These are phyloP conservation scores for Didymella pinodella DNA, from an alignment of 2,329 filamentous ascomycete species.

Conservation along the genomic window DNA sequence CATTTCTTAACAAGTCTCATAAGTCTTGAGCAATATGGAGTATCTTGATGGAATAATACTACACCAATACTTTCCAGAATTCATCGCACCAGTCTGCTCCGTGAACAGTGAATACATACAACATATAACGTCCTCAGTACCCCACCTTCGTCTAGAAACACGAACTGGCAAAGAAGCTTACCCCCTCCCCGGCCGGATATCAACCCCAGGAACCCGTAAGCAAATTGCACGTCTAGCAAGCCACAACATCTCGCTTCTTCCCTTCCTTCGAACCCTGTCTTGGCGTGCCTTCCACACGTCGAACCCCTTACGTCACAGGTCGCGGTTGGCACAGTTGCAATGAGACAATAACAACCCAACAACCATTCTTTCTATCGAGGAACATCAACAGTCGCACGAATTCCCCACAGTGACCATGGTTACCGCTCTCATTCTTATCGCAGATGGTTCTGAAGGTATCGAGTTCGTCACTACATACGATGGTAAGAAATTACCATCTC, in stretches of 20 bases:
- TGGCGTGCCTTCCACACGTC: slow-evolving; percentile 8
- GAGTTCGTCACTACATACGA: slow-evolving; percentile 54
- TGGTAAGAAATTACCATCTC: slow-evolving; percentile 32
- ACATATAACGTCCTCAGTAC: background rate
- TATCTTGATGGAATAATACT: slow-evolving; percentile 6
- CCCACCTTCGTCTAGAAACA: background rate
- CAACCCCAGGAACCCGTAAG: background rate
- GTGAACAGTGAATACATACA: background rate
- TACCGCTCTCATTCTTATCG: slow-evolving; percentile 39
- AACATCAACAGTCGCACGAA: slow-evolving; percentile 30
- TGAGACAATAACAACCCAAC: background rate
- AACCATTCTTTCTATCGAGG: slow-evolving; percentile 37
- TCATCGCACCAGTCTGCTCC: background rate
- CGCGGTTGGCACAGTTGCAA: background rate
- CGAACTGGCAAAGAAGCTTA: background rate
- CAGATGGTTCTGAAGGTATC: slow-evolving; percentile 53
- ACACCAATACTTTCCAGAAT: background rate
- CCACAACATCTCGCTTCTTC: slow-evolving; percentile 9
- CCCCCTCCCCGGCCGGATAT: too few species aligned
- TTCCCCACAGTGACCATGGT: background rate
- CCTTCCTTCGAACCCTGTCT: background rate
- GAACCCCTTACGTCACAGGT: slow-evolving; percentile 6
- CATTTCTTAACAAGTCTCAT: background rate
- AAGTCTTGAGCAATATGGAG: background rate
- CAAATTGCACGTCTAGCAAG: slow-evolving; percentile 2